Evolutionary conservation across 345 rosid species (phyloP).

Genomic region (Kernera saxatilis): DNA sequence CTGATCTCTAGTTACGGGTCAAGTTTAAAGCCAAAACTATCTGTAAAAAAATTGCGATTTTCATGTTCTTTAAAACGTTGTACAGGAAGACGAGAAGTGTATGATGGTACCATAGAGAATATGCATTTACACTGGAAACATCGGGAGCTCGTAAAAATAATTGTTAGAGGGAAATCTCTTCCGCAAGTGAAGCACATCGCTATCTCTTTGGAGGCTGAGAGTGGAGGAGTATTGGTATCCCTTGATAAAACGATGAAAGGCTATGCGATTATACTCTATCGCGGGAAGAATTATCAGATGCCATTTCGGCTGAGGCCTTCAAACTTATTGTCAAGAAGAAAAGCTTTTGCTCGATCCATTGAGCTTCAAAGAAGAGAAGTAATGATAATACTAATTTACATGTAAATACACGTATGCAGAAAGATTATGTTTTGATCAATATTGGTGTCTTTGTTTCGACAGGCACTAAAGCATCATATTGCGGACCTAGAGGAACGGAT

Average conservation of each 20-base stretch:
- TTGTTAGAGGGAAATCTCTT: slow-evolving; percentile 52
- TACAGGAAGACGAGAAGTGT: slow-evolving; percentile 75
- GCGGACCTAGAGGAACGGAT: slow-evolving; percentile 57
- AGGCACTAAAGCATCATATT: slow-evolving; percentile 80
- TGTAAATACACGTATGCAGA: no score
- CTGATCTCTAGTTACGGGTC: slow-evolving; percentile 5
- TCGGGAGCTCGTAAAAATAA: slow-evolving; percentile 79
- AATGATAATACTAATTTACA: not conserved
- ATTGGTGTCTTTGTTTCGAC: slow-evolving; percentile 16
- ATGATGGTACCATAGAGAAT: slow-evolving; percentile 81
- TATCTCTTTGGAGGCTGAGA: slow-evolving; percentile 79
- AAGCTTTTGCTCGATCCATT: slow-evolving; percentile 76
- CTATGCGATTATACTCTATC: slow-evolving; percentile 64
- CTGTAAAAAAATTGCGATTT: not conserved
- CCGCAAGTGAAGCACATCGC: slow-evolving; percentile 81
- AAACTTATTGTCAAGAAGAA: slow-evolving; percentile 66
- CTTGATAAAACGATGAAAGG: slow-evolving; percentile 79
- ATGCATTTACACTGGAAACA: slow-evolving; percentile 95
- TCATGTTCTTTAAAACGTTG: not conserved
- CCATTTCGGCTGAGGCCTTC: slow-evolving; percentile 58
- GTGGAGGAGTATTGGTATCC: slow-evolving; percentile 84
- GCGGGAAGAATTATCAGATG: slow-evolving; percentile 76
- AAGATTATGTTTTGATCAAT: slow-evolving; percentile 4
- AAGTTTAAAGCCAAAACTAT: not conserved
- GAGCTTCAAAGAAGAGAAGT: slow-evolving; percentile 96